Conservation (phyloP, 2,329 filamentous ascomycete genomes). For the Penicillium hordei region DNA sequence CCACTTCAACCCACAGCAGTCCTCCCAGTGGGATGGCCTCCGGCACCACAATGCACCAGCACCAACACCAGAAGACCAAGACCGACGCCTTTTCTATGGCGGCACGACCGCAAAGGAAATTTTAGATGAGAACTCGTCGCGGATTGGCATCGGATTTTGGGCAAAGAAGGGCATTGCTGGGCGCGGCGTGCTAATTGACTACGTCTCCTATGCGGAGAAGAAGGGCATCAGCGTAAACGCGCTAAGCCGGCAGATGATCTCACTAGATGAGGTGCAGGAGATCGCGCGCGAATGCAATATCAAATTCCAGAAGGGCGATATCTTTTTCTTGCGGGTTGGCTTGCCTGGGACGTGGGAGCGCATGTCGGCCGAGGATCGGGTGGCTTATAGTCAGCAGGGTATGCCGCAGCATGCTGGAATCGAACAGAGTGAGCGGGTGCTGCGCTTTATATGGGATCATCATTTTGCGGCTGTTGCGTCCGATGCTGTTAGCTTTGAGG, state of each 20-base stretch:
- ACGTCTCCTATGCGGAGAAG: slow-evolving; percentile 37
- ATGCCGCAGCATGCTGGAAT: slow-evolving; percentile 38
- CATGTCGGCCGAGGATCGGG: slow-evolving; percentile 31
- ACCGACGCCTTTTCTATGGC: slow-evolving; percentile 38
- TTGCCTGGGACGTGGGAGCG: slow-evolving; percentile 36
- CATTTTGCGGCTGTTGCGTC: slow-evolving; percentile 60
- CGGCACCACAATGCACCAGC: slow-evolving; percentile 51
- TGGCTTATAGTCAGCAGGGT: slow-evolving; percentile 32
- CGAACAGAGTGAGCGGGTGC: slow-evolving; percentile 43
- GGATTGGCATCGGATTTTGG: slow-evolving; percentile 42
- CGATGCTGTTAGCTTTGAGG: slow-evolving; percentile 60
- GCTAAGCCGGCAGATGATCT: slow-evolving; percentile 34
- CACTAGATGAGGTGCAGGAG: slow-evolving; percentile 37
- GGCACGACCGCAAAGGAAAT: slow-evolving; percentile 40
- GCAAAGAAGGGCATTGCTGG: slow-evolving; percentile 42
- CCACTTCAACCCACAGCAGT: slow-evolving; percentile 54
- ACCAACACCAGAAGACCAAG: slow-evolving; percentile 33
- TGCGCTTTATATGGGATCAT: slow-evolving; percentile 61
- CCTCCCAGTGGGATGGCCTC: slow-evolving; percentile 56
- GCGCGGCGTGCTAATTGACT: slow-evolving; percentile 44
- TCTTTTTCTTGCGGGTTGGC: slow-evolving; percentile 42
- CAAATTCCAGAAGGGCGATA: slow-evolving; percentile 38
- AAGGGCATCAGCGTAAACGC: slow-evolving; percentile 34
- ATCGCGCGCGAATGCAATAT: slow-evolving; percentile 39
- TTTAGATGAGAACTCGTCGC: slow-evolving; percentile 30